Percentiles rank a stretch among this genome's conserved stretches.
These are phyloP conservation scores for Aspergillus texensis DNA, from an alignment of 2,329 filamentous ascomycete species.

Conservation along the genomic window DNA sequence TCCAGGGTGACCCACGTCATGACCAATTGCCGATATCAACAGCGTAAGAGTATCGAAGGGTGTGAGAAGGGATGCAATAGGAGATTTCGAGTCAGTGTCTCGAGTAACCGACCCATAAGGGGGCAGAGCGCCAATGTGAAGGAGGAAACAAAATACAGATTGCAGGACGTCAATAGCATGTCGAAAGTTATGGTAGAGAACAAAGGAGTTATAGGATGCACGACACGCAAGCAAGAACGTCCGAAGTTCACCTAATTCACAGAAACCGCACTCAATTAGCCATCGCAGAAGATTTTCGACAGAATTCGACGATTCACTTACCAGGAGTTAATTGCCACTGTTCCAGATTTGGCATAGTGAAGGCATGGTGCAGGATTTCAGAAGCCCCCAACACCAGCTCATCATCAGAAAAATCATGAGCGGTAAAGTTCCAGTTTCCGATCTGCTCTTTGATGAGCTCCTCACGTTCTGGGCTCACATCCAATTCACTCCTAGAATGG, in stretches of 20 bases:
- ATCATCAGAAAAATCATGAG: conserved; percentile 86
- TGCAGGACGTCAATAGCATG: conserved; percentile 96
- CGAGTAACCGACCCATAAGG: conserved; percentile 58
- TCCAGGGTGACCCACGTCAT: conserved; percentile 95
- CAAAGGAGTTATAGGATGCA: conserved; percentile 93
- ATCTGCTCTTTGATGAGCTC: conserved; percentile 68
- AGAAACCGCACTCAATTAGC: not conserved
- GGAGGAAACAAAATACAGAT: conserved; percentile 86
- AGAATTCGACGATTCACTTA: not conserved
- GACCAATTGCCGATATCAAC: conserved; percentile 92
- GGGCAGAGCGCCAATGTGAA: conserved; percentile 75
- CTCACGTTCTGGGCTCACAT: conserved; percentile 67
- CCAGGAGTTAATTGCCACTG: conserved; percentile 69
- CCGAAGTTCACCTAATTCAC: conserved; percentile 69
- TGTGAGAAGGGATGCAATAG: conserved; percentile 73
- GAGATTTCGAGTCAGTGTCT: conserved; percentile 51
- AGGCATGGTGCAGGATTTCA: conserved; percentile 85
- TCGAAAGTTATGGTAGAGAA: conserved; percentile 97
- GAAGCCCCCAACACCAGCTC: conserved; percentile 85
- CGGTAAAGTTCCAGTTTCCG: conserved; percentile 83
- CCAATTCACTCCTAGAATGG: conserved; percentile 57
- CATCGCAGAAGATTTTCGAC: not conserved
- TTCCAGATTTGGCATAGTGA: conserved; percentile 78
- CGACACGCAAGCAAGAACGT: conserved; percentile 86
- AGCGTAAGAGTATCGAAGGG: conserved; percentile 89